Percentiles rank a stretch among this genome's conserved stretches.
These are phyloP conservation scores for Septoria petroselini DNA, from an alignment of 2,329 filamentous ascomycete species.

Conservation along the genomic window DNA sequence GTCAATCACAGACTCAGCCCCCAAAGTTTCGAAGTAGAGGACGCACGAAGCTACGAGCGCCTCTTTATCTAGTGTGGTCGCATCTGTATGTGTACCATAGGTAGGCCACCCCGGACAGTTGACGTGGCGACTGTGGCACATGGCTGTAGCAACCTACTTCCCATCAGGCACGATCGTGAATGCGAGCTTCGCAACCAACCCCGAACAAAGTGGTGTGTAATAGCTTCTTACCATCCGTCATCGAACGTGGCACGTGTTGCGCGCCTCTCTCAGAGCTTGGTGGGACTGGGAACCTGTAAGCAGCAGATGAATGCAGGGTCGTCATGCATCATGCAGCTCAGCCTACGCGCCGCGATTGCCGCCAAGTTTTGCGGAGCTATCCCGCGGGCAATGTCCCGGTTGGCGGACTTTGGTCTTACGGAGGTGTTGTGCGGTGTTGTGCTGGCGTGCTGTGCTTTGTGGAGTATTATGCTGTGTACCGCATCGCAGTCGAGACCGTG, in stretches of 20 bases:
- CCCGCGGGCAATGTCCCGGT: conserved; percentile 5
- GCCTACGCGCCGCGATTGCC: conserved; percentile 4
- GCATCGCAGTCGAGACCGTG: background rate
- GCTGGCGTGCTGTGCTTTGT: background rate
- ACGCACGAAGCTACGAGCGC: background rate
- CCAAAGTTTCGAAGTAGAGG: background rate
- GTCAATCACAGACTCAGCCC: background rate
- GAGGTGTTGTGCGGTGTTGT: background rate
- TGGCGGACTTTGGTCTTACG: background rate
- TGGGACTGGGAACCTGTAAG: too few species aligned
- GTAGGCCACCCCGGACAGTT: conserved; percentile 2
- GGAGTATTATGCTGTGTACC: conserved; percentile 6
- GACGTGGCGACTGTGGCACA: conserved; percentile 4
- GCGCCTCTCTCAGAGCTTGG: conserved; percentile 8
- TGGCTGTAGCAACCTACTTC: conserved; percentile 3
- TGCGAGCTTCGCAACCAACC: too few species aligned
- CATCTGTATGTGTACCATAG: conserved; percentile 8
- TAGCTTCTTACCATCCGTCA: conserved; percentile 4
- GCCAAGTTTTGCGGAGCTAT: conserved; percentile 9
- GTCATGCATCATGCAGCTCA: conserved; percentile 3
- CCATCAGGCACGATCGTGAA: too few species aligned
- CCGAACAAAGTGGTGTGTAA: background rate
- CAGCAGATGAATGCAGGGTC: background rate
- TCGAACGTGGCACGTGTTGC: conserved; percentile 7
- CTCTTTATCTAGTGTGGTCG: conserved; percentile 1